These are phyloP conservation scores for Byssoonygena ceratinophila DNA, from an alignment of 2,329 filamentous ascomycete species.

Conservation along the genomic window DNA sequence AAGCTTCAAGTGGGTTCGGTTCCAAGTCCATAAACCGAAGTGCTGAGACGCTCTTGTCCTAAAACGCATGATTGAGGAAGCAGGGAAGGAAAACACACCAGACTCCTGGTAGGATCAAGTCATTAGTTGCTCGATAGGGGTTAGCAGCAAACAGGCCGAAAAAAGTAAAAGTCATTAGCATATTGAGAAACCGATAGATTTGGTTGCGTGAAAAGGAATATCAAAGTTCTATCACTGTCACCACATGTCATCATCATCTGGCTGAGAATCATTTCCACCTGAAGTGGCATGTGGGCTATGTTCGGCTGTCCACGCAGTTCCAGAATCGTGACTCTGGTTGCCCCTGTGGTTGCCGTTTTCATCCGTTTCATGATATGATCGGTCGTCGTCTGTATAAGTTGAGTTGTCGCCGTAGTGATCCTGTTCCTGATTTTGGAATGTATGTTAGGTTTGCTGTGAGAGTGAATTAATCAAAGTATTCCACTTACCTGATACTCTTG, in stretches of 20 bases:
- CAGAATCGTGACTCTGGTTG: constrained; percentile 33
- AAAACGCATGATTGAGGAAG: neutral
- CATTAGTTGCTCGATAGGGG: neutral
- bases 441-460: neutral
- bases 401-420: constrained; percentile 34
- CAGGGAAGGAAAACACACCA: neutral
- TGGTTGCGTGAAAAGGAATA: neutral
- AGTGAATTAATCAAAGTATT: neutral
- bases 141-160: neutral
- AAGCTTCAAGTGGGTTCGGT: neutral
- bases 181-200: neutral
- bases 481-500: constrained; percentile 33
- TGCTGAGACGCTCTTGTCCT: neutral
- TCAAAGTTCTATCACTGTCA: constrained; percentile 22
- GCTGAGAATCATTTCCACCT: constrained; percentile 34
- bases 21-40: neutral
- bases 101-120: neutral
- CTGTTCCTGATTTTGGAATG: constrained; percentile 19
- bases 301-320: constrained; percentile 27
- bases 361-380: constrained; percentile 42
- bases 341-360: constrained; percentile 30
- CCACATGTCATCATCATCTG: constrained; percentile 42
- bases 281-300: constrained; percentile 28
- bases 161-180: neutral
- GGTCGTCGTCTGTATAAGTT: constrained; percentile 43